phyloP scores from a whole-genome alignment of 2,329 filamentous ascomycete species.

The Alternaria arbusti region DNA sequence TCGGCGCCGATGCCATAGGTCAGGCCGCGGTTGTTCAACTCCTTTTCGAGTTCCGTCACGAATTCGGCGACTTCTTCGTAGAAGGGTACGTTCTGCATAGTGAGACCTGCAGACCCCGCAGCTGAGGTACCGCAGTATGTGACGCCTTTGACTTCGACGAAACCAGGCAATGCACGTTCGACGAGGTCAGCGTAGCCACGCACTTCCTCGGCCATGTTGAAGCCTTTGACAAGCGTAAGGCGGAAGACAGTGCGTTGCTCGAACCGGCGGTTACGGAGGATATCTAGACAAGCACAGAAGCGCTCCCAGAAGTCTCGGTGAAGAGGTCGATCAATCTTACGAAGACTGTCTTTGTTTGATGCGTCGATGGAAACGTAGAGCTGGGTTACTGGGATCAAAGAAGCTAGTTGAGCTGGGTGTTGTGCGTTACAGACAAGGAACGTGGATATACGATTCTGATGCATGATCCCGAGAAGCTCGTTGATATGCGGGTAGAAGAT shows the following conservation, averaged over 20 bases:
- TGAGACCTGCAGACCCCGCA: constrained; percentile 81
- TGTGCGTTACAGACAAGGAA: constrained; percentile 98
- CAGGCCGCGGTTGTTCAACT: constrained; percentile 73
- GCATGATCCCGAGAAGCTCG: constrained; percentile 82
- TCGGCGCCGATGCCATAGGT: constrained; percentile 92
- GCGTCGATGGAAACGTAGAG: constrained; percentile 97
- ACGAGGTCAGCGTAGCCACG: constrained; percentile 89
- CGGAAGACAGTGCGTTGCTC: constrained; percentile 92
- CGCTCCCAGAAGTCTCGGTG: constrained; percentile 98
- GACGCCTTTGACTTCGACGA: constrained; percentile 95
- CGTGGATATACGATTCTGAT: constrained; percentile 84
- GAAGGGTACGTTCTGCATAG: constrained; percentile 97
- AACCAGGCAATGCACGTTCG: constrained; percentile 83
- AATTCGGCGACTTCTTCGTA: constrained; percentile 89
- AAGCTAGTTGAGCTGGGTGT: constrained; percentile 86
- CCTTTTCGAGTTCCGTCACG: constrained; percentile 74
- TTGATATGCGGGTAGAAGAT: constrained; percentile 99
- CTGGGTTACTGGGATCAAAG: constrained; percentile 86
- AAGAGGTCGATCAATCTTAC: constrained; percentile 87
- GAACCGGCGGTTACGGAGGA: constrained; percentile 81
- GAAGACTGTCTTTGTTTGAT: constrained; percentile 83
- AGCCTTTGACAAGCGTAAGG: constrained; percentile 93
- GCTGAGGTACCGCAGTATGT: constrained; percentile 95
- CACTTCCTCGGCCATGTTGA: constrained; percentile 95
- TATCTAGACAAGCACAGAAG: constrained; percentile 88